These are phyloP conservation scores for Magnaporthiopsis poae DNA, from an alignment of 2,329 filamentous ascomycete species.

Conservation along the genomic window DNA sequence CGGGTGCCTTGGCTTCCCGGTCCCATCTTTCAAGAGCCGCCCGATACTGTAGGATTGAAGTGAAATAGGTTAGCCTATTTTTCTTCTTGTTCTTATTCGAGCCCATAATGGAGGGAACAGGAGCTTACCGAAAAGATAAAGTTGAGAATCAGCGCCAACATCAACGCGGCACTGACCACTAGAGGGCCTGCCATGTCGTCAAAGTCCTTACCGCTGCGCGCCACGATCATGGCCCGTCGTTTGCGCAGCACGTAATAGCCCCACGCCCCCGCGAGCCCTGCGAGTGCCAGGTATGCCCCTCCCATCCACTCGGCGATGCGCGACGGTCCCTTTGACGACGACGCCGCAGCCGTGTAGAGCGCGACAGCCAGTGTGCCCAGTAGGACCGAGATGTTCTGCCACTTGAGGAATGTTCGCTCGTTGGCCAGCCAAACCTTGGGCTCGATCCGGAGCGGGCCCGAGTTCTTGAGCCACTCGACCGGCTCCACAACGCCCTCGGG, in stretches of 20 bases:
- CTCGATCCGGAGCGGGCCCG: constrained; percentile 82
- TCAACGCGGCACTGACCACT: constrained; percentile 69
- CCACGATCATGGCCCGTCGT: constrained; percentile 67
- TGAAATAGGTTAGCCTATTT: neutral
- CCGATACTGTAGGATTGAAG: constrained; percentile 11
- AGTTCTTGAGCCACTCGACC: constrained; percentile 83
- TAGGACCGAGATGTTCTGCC: constrained; percentile 88
- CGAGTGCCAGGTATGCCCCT: constrained; percentile 72
- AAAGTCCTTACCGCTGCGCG: constrained; percentile 84
- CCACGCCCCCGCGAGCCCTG: constrained; percentile 76
- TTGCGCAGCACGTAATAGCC: constrained; percentile 74
- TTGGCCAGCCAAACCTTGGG: constrained; percentile 98
- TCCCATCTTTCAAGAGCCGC: constrained; percentile 15
- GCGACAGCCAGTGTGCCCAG: constrained; percentile 75
- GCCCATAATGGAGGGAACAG: neutral
- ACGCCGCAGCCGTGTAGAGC: constrained; percentile 76
- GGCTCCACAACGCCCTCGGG: constrained; percentile 86
- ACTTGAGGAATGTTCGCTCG: constrained; percentile 95
- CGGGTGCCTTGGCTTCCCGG: neutral
- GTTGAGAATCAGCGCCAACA: constrained; percentile 71
- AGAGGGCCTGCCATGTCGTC: constrained; percentile 80
- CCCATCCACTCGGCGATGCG: constrained; percentile 63
- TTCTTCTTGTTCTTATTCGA: no score
- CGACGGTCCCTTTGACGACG: neutral
- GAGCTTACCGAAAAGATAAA: constrained; percentile 70